Base-by-base conservation (phyloP, 2,329 filamentous ascomycete genomes). In the Periconia sp. region DNA sequence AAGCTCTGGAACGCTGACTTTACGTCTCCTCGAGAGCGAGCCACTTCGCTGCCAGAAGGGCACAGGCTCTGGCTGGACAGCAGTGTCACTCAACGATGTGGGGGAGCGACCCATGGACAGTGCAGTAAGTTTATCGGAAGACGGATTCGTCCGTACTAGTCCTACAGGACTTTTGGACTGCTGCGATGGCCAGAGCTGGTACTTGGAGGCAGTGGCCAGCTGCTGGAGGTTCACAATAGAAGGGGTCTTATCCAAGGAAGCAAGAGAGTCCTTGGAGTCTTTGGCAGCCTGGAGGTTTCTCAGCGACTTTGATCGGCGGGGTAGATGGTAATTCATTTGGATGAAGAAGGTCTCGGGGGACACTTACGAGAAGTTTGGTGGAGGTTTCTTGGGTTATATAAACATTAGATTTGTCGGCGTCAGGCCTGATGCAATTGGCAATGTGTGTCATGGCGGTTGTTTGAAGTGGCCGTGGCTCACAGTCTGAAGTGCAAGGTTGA, bases 401-500 rank as follows among this genome's bases (percentile, higher is more conserved):
- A 66, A 68, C 56, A 46, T 57, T 56, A 37, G 58, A 55, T 44
- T 54, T 63, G 41, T 62, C 56, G 54, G 58, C 56, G 38, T 58
- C 59, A 30, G 53, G 61, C 40, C 69, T 65, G 53, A 72, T 69
- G 65, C 68, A 71, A 65, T 69, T 70, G 61, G 70, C 68, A 56
- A 73, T 73, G 63, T 73, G 69, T 68, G 67, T 65, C 68, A 72
- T 71, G 64, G 61, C 53, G 38, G 56, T 32, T 44, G 63, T 67
- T 66, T 69, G 63, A 66, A 57, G 56, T 52, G 56, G 54, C 57
- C 48, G 61, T 66, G 55, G 64, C 56, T 66, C 59, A 61, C 56
- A 60, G 61, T 65, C 52, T 58, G 52, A 57, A 53, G 50, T 56
- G 51, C 66, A 65, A 66, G 64, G 67, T 65, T 67, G 63, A 46